Conservation (phyloP, 2,329 filamentous ascomycete genomes). For the Pestalotiopsis sp. region DNA sequence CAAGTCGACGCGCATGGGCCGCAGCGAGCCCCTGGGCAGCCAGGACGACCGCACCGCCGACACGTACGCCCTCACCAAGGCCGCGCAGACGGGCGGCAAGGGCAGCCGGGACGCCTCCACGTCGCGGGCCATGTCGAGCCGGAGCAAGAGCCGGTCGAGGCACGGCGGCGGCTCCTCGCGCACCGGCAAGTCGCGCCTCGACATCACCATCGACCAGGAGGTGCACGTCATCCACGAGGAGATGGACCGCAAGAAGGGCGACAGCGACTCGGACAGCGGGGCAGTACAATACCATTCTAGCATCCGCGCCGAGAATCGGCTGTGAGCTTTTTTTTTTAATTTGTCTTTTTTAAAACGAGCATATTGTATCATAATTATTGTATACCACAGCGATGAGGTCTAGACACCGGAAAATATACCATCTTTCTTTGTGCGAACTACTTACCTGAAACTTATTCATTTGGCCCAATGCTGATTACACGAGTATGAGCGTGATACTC, state of each 20-base stretch:
- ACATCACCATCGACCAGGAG: background rate
- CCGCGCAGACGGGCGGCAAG: background rate
- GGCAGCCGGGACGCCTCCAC: background rate
- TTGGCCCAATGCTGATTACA: no score
- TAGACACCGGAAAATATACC: no score
- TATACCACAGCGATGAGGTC: background rate
- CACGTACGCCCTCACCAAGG: background rate
- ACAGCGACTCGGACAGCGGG: background rate
- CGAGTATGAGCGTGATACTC: no score
- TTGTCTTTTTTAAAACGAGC: background rate
- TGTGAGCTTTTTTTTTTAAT: background rate
- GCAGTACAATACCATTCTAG: background rate
- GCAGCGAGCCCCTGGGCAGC: slow-evolving; percentile 3
- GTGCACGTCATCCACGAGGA: background rate
- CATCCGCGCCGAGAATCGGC: background rate
- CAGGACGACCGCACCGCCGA: background rate
- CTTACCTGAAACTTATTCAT: no score
- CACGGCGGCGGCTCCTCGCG: background rate
- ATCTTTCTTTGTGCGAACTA: no score
- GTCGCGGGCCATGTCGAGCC: background rate
- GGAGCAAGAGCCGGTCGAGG: background rate
- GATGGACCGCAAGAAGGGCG: background rate
- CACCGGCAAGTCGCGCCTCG: background rate
- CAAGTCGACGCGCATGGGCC: slow-evolving; percentile 11
- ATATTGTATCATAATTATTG: background rate